Conservation (phyloP, 163 green algal species). For the Smithsoniella earleae region DNA sequence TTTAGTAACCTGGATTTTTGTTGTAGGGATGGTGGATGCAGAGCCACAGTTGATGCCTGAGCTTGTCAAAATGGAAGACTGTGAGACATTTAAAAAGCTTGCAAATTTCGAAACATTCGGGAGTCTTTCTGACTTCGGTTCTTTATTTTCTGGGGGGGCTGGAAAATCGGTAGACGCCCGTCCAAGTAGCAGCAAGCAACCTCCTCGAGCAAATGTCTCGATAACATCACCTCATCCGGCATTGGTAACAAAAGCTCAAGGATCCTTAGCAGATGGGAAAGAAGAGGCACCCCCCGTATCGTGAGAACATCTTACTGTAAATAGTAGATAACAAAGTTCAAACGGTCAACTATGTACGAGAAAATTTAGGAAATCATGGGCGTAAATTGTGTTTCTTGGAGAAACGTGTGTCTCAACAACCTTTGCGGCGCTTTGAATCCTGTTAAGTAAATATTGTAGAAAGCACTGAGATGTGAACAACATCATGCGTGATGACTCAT, state of each 20-base stretch:
- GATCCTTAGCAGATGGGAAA: not conserved
- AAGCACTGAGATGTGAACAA: no score
- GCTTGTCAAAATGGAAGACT: conserved; percentile 11
- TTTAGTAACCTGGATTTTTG: no score
- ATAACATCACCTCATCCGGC: conserved; percentile 26
- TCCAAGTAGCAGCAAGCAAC: not conserved
- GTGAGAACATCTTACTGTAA: not conserved
- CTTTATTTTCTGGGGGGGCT: conserved; percentile 19
- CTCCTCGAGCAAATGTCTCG: conserved; percentile 17
- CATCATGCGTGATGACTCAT: no score
- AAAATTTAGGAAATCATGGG: not conserved
- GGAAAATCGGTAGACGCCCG: not conserved
- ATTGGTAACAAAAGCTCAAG: conserved; percentile 13
- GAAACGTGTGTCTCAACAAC: no score
- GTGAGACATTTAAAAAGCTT: conserved; percentile 3
- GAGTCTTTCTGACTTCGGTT: conserved; percentile 17
- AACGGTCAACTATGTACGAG: not conserved
- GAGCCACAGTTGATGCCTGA: not conserved
- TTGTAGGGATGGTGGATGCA: no score
- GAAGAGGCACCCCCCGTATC: not conserved
- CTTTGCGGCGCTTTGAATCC: no score
- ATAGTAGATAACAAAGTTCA: not conserved
- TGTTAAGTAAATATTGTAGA: no score
- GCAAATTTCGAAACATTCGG: conserved; percentile 26
- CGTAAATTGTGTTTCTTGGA: not conserved